These are phyloP conservation scores for Hordeum pubiflorum DNA, from an alignment of 202 grass and related monocot species.

Conservation along the genomic window DNA sequence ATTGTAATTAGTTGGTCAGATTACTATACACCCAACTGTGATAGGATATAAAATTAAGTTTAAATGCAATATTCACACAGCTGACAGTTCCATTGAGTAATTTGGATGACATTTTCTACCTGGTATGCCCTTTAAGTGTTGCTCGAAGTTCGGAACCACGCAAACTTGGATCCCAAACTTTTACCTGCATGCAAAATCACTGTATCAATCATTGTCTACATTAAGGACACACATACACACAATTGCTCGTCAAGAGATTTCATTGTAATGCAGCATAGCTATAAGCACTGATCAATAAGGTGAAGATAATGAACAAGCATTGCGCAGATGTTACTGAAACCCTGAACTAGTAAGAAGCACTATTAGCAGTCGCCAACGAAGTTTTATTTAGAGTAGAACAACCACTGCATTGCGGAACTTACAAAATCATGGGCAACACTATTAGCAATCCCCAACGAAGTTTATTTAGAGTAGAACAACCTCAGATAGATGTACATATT, in stretches of 20 bases:
- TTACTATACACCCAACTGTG: neutral
- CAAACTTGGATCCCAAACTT: conserved; percentile 99
- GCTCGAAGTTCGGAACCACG: conserved; percentile 93
- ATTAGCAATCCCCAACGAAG: neutral
- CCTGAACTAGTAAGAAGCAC: conserved; percentile 1
- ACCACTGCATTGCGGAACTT: neutral
- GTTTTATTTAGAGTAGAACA: conserved; percentile 4
- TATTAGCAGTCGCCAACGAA: conserved; percentile 1
- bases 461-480: conserved; percentile 1
- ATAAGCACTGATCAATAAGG: neutral
- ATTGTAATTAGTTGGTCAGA: neutral
- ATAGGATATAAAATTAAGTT: neutral
- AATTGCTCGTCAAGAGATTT: conserved; percentile 13
- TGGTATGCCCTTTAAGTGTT: conserved; percentile 96
- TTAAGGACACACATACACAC: neutral
- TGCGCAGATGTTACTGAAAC: neutral
- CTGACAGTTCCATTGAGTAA: neutral
- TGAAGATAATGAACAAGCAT: conserved; percentile 10
- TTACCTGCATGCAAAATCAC: conserved; percentile 58
- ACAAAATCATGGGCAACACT: neutral
- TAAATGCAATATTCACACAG: conserved; percentile 12
- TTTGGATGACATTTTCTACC: conserved; percentile 35
- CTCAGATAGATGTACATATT: neutral
- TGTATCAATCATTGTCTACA: conserved; percentile 6
- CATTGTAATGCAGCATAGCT: conserved; percentile 24